Conservation (phyloP, 176 grass and related monocot genomes). For the Puccinellia tenuiflora region DNA sequence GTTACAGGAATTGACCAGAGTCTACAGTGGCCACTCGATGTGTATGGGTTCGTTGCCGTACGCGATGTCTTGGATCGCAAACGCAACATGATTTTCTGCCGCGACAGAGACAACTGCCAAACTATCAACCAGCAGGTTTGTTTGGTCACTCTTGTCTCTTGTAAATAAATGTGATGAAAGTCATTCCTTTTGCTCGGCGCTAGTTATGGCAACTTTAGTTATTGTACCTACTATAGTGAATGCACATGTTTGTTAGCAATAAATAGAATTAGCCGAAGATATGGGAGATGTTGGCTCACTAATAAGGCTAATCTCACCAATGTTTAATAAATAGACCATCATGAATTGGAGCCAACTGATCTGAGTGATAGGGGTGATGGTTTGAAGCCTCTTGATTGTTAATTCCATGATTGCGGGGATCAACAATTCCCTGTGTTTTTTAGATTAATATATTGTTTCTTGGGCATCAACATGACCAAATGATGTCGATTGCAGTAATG, state of each 20-base stretch:
- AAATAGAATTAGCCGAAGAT: too few species aligned
- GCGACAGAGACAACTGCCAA: neutral
- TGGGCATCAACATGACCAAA: conserved; percentile 26
- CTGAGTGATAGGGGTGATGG: conserved; percentile 14
- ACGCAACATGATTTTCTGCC: conserved; percentile 5
- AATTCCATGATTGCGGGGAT: neutral
- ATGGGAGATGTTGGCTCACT: too few species aligned
- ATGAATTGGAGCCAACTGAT: conserved; percentile 23
- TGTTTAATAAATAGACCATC: neutral
- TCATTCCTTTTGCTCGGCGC: neutral
- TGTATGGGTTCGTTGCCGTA: neutral
- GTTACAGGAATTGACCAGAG: neutral
- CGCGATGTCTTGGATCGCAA: neutral
- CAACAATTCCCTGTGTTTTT: conserved; percentile 14
- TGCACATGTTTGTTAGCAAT: too few species aligned
- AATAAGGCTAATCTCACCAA: conserved; percentile 34
- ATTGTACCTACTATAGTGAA: neutral
- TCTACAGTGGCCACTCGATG: neutral
- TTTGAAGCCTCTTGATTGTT: conserved; percentile 30
- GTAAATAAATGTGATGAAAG: neutral
- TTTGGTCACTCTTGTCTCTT: neutral
- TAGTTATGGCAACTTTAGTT: neutral
- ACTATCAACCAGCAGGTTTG: neutral
- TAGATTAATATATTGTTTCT: too few species aligned
- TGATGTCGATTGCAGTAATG: conserved; percentile 30